Conservation (phyloP, 164 flowering plant genomes). For the Piper longum region DNA sequence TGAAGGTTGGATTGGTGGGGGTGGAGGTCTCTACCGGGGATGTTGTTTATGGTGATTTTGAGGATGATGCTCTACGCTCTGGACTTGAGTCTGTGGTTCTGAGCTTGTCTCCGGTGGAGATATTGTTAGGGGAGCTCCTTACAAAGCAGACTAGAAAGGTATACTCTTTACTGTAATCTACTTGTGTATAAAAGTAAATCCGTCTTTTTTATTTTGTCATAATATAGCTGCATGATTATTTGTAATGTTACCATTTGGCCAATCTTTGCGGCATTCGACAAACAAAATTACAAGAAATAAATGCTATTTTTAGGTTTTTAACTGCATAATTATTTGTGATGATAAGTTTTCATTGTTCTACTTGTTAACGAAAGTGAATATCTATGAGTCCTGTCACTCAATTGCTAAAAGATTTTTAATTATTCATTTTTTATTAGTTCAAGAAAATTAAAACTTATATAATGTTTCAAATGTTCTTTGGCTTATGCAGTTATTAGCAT, state of each 20-base stretch:
- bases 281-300: no score
- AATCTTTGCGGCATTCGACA: not conserved
- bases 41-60: slow-evolving; percentile 69
- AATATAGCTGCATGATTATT: not conserved
- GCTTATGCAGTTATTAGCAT: slow-evolving; percentile 49
- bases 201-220: no score
- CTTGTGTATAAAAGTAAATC: no score
- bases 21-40: slow-evolving; percentile 87
- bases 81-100: slow-evolving; percentile 64
- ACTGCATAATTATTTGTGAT: no score
- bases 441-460: not conserved
- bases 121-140: slow-evolving; percentile 63
- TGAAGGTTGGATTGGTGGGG: slow-evolving; percentile 59
- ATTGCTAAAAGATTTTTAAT: no score
- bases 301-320: no score
- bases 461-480: not conserved
- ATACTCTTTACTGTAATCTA: not conserved
- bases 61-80: slow-evolving; percentile 57
- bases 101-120: slow-evolving; percentile 67
- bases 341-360: no score
- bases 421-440: not conserved
- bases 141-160: slow-evolving; percentile 85
- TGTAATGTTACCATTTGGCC: not conserved
- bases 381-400: no score
- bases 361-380: no score